Percentiles rank a stretch among this genome's conserved stretches.
phyloP scores from a whole-genome alignment of 352 stramenopile species.

The Phytophthora cactorum region DNA sequence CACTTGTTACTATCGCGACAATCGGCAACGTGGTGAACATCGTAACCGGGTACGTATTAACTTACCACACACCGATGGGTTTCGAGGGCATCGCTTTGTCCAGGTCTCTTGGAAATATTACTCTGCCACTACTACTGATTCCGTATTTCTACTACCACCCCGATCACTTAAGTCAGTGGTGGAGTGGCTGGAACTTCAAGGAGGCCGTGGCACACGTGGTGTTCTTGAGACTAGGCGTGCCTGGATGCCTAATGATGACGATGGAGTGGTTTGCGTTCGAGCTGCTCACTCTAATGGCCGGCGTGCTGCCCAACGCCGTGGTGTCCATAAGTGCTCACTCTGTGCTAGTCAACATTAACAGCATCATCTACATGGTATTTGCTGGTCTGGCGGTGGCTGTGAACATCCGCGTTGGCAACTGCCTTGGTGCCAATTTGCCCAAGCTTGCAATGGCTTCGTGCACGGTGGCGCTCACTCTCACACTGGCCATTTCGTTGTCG shows the following conservation, averaged over 20 bases:
- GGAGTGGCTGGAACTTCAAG: slow-evolving; percentile 66
- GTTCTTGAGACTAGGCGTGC: slow-evolving; percentile 70
- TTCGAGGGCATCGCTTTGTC: slow-evolving; percentile 79
- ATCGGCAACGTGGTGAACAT: slow-evolving; percentile 70
- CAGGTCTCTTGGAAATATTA: slow-evolving; percentile 59
- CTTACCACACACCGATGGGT: slow-evolving; percentile 70
- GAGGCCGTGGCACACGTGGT: slow-evolving; percentile 56
- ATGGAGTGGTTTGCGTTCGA: slow-evolving; percentile 87
- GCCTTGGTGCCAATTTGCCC: slow-evolving; percentile 67
- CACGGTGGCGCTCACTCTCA: slow-evolving; percentile 47
- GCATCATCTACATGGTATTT: slow-evolving; percentile 81
- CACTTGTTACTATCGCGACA: slow-evolving; percentile 66
- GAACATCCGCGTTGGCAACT: slow-evolving; percentile 81
- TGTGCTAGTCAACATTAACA: slow-evolving; percentile 75
- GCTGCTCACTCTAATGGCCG: slow-evolving; percentile 72
- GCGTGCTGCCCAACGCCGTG: slow-evolving; percentile 61
- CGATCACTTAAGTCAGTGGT: slow-evolving; percentile 45
- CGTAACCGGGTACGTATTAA: slow-evolving; percentile 66
- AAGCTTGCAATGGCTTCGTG: slow-evolving; percentile 48
- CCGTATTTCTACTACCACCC: slow-evolving; percentile 55
- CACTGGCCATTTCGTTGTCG: slow-evolving; percentile 38
- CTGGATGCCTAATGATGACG: slow-evolving; percentile 64
- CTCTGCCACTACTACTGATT: slow-evolving; percentile 54
- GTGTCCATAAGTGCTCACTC: slow-evolving; percentile 74
- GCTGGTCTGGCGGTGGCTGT: slow-evolving; percentile 60